Conservation (phyloP, 2,329 filamentous ascomycete species). For the Hypoxylon sp. region DNA sequence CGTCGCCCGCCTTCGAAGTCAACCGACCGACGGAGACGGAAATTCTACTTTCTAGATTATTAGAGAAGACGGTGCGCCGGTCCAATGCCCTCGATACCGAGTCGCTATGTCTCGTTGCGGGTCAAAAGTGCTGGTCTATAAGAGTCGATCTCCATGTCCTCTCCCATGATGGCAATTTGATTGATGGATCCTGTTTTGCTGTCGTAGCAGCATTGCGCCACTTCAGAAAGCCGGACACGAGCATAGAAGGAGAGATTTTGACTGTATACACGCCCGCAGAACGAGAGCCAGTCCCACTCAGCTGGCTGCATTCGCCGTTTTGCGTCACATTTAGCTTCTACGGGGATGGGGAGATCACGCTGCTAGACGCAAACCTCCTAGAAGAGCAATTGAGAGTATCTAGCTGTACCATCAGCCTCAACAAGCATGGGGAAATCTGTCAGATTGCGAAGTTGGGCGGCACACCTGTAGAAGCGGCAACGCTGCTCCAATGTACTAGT, state of each 20-base stretch:
- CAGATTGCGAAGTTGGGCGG: slow-evolving; percentile 94
- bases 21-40: slow-evolving; percentile 88
- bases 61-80: slow-evolving; percentile 94
- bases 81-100: slow-evolving; percentile 95
- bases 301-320: slow-evolving; percentile 91
- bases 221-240: slow-evolving; percentile 91
- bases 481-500: slow-evolving; percentile 81
- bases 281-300: slow-evolving; percentile 89
- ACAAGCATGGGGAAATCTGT: slow-evolving; percentile 90
- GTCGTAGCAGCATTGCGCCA: slow-evolving; percentile 91
- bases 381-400: slow-evolving; percentile 84
- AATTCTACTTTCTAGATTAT: slow-evolving; percentile 85
- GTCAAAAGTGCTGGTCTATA: slow-evolving; percentile 90
- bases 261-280: slow-evolving; percentile 88
- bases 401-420: slow-evolving; percentile 86
- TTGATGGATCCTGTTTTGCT: slow-evolving; percentile 88
- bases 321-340: slow-evolving; percentile 93
- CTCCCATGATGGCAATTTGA: slow-evolving; percentile 89
- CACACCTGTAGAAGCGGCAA: slow-evolving; percentile 82
- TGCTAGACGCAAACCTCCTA: slow-evolving; percentile 79
- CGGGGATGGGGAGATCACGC: slow-evolving; percentile 76
- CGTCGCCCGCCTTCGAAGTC: slow-evolving; percentile 89
- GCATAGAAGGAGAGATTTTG: slow-evolving; percentile 85
- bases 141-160: slow-evolving; percentile 93
- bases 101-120: slow-evolving; percentile 92